A percentile compares a stretch with the other conserved stretches of the same genome.
Conservation (phyloP, 2,329 filamentous ascomycete genomes). For the Ceratocystiopsis sp. region DNA sequence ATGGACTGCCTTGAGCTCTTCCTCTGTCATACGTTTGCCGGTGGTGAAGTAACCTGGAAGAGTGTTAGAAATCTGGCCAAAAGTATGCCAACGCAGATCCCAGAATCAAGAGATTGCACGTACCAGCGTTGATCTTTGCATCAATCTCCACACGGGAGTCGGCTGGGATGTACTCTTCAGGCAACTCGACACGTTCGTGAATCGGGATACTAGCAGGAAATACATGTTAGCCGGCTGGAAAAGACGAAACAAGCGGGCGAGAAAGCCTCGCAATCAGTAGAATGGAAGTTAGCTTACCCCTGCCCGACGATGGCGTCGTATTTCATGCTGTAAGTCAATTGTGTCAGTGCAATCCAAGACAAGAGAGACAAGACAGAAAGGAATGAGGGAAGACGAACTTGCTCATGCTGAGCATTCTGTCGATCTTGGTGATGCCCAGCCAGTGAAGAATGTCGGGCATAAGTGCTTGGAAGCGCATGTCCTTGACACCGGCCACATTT, state of each 20-base stretch:
- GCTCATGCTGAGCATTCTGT: constrained; percentile 96
- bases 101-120: neutral
- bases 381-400: constrained; percentile 40
- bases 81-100: neutral
- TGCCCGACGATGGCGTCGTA: constrained; percentile 76
- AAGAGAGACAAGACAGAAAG: too few species aligned
- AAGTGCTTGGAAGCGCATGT: constrained; percentile 92
- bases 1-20: constrained; percentile 71
- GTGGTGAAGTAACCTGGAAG: constrained; percentile 57
- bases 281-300: constrained; percentile 32
- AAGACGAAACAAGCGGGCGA: neutral
- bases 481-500: constrained; percentile 92
- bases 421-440: constrained; percentile 97
- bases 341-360: too few species aligned
- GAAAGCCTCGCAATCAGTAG: neutral
- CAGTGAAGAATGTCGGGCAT: constrained; percentile 98
- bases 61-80: neutral
- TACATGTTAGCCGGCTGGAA: neutral
- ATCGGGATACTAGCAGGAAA: constrained; percentile 51
- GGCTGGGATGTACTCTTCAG: constrained; percentile 81
- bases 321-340: constrained; percentile 48
- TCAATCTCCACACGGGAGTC: constrained; percentile 98
- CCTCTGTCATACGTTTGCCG: constrained; percentile 73
- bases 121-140: constrained; percentile 93
- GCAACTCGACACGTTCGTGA: constrained; percentile 76